Conservation (phyloP, 1,284 basidiomycete genomes). For the Cutaneotrichosporon sp. region DNA sequence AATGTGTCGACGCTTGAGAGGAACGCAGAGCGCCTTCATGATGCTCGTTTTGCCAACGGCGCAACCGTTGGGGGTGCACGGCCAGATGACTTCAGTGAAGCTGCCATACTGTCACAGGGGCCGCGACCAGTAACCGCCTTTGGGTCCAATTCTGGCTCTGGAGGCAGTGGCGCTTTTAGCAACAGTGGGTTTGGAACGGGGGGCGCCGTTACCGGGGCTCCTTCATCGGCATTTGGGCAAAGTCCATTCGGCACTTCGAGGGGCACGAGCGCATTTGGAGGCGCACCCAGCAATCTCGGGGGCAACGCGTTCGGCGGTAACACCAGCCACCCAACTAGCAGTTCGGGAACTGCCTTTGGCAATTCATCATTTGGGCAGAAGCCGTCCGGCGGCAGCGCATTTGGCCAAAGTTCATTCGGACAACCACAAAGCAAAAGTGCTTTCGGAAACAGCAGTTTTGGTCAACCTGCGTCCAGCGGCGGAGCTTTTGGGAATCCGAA, state of each 20-base stretch:
- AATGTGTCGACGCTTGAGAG: slow-evolving; percentile 21
- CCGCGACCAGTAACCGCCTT: slow-evolving; percentile 1
- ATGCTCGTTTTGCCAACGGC: slow-evolving; percentile 29
- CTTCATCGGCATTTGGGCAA: slow-evolving; percentile 1
- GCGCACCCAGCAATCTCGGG: neutral
- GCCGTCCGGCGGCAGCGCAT: slow-evolving; percentile 1
- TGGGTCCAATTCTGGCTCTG: neutral
- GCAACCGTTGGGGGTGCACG: slow-evolving; percentile 17
- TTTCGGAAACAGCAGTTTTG: slow-evolving; percentile 12
- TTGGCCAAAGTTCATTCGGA: slow-evolving; percentile 12
- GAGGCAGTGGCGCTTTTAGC: slow-evolving; percentile 9
- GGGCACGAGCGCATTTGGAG: neutral
- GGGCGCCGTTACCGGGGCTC: neutral
- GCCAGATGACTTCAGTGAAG: slow-evolving; percentile 34
- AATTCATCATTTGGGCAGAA: slow-evolving; percentile 1
- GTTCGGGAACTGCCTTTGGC: neutral
- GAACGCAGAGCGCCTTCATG: slow-evolving; percentile 37
- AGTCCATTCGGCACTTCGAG: slow-evolving; percentile 10
- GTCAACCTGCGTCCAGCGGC: neutral
- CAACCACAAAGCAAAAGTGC: slow-evolving; percentile 9
- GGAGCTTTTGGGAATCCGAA: slow-evolving; percentile 10
- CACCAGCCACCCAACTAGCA: neutral
- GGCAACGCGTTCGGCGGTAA: neutral
- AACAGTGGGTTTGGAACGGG: slow-evolving; percentile 7
- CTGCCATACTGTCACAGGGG: slow-evolving; percentile 14